A percentile compares a stretch with the other conserved stretches of the same genome.
Evolutionary conservation across 2,329 filamentous ascomycete species (phyloP).

Genomic region (Ophiocordyceps camponoti-floridani): DNA sequence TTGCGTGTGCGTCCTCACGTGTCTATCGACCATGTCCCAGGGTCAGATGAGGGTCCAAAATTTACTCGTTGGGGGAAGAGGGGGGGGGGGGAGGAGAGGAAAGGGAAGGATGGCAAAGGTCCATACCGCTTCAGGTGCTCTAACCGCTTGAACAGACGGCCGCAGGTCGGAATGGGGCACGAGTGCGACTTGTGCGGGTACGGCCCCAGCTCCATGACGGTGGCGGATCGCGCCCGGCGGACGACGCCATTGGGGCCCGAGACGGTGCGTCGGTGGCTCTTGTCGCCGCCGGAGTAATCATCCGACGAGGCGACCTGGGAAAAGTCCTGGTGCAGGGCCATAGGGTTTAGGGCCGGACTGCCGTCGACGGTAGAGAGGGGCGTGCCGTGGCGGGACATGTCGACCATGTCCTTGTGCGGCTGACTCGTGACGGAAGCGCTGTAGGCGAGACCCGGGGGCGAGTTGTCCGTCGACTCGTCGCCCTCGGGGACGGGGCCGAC

Average conservation of each 20-base stretch:
- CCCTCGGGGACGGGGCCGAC: slow-evolving; percentile 67
- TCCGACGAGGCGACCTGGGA: slow-evolving; percentile 45
- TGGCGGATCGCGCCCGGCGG: slow-evolving; percentile 81
- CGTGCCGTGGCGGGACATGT: slow-evolving; percentile 81
- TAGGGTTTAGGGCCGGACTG: slow-evolving; percentile 55
- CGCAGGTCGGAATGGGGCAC: slow-evolving; percentile 96
- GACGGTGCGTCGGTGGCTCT: slow-evolving; percentile 46
- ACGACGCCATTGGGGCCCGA: slow-evolving; percentile 58
- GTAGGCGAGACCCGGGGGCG: slow-evolving; percentile 58
- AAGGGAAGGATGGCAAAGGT: background rate
- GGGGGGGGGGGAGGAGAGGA: background rate
- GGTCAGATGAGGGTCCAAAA: slow-evolving; percentile 6
- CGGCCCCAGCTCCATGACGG: slow-evolving; percentile 88
- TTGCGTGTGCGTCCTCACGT: slow-evolving; percentile 98
- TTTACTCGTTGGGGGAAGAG: too few species aligned
- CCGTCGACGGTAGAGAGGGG: slow-evolving; percentile 72
- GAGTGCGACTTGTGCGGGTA: slow-evolving; percentile 98
- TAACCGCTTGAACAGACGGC: slow-evolving; percentile 93
- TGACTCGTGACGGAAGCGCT: slow-evolving; percentile 48
- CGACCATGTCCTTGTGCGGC: slow-evolving; percentile 63
- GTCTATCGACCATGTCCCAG: slow-evolving; percentile 36
- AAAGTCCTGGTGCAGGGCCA: slow-evolving; percentile 57
- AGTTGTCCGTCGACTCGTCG: slow-evolving; percentile 63
- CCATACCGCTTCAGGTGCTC: slow-evolving; percentile 98
- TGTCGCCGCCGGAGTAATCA: slow-evolving; percentile 27